Evolutionary conservation across 805 yeast genomes (phyloP), one percentile per base, ranked within the genome.

Genomic region (Candida cerambycidarum): DNA sequence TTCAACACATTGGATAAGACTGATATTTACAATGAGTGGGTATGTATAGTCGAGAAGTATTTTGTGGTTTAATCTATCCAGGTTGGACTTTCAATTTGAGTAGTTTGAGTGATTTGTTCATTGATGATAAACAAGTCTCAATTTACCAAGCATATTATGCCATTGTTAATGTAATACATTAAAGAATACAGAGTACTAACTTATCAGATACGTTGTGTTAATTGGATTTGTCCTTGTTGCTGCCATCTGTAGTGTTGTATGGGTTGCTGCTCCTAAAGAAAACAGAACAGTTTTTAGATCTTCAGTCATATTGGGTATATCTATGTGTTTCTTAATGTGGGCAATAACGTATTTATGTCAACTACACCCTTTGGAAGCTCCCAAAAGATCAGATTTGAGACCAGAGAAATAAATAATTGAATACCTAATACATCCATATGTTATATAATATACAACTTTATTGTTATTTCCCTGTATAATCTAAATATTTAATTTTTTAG

Each of bases 291-390:
- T 67, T 24, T 69, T 67, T 65, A 61, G 75, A 47, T 69, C 74
- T 2, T 67, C 82, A 64, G 58, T 71, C 31, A 79, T 82, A 38
- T 70, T 86, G 49, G 76, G 87, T 7, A 62, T 86, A 53, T 76
- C 88, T 16, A 82, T 86, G 90, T 82, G 86, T 69, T 86, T 76
- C 62, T 70, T 86, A 58, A 83, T 86, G 90, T 86, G 95, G 95
- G 97, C 97, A 24, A 82, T 89, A 56, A 89, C 97, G 6, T 89
- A 89, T 59, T 71, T 89, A 51, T 75, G 81, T 44, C 97, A 90
- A 62, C 71, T 90, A 45, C 97, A 90, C 65, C 97, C 97, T 5
- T 73, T 90, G 57, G 95, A 88, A 45, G 89, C 80, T 32, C 97
- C 97, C 32, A 85, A 85, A 62, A 80, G 97, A 56, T 80, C 95